Conservation (phyloP, 352 stramenopile genomes). For the Phytopythium aichiense region DNA sequence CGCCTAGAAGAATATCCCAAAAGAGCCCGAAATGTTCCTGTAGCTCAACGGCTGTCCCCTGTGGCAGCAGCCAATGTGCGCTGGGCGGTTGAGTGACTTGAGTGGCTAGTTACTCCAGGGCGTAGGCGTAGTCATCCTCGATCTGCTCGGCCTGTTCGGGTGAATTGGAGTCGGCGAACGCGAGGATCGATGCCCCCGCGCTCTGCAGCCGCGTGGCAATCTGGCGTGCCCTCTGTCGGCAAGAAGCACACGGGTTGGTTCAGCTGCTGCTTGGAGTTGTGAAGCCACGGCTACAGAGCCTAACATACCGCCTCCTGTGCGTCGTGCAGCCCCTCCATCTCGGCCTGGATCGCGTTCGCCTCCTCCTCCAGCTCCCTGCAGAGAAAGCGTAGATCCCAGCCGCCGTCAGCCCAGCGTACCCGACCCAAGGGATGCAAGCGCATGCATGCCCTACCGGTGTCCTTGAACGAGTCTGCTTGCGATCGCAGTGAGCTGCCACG, state of each 20-base stretch:
- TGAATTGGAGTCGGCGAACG: slow-evolving; percentile 29
- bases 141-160: slow-evolving; percentile 13
- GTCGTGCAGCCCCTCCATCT: slow-evolving; percentile 51
- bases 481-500: slow-evolving; percentile 16
- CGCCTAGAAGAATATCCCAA: slow-evolving; percentile 1
- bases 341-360: slow-evolving; percentile 45
- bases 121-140: slow-evolving; percentile 4
- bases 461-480: slow-evolving; percentile 17
- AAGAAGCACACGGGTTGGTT: slow-evolving; percentile 2
- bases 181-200: slow-evolving; percentile 53
- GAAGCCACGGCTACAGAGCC: too few relatives aligned
- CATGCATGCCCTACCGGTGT: slow-evolving; percentile 9
- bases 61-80: not conserved
- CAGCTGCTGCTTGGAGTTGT: not conserved
- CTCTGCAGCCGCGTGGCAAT: slow-evolving; percentile 41
- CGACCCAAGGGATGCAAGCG: not conserved
- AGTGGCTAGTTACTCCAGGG: slow-evolving; percentile 12
- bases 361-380: slow-evolving; percentile 51
- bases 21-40: not conserved
- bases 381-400: not conserved
- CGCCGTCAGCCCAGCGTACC: not conserved
- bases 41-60: not conserved
- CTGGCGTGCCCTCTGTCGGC: slow-evolving; percentile 26
- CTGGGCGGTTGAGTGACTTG: not conserved
- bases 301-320: slow-evolving; percentile 47